Percentiles rank a stretch among this genome's conserved stretches.
phyloP scores from a whole-genome alignment of 2,329 filamentous ascomycete genomes.

The Colletotrichum orchidophilum region DNA sequence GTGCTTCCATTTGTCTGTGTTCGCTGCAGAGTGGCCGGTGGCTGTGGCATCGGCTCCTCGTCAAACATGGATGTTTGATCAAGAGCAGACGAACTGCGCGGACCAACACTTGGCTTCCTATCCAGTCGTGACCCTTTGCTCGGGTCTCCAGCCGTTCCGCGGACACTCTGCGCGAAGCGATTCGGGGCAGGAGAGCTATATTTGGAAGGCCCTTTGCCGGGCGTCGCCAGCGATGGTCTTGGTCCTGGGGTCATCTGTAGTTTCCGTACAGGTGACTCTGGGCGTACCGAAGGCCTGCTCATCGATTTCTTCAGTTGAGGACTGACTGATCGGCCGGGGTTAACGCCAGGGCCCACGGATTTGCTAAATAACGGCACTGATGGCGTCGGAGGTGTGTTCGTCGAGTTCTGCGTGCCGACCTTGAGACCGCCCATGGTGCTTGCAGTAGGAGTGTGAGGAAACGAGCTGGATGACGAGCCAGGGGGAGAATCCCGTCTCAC shows the following conservation, averaged over 20 bases:
- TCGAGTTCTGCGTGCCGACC: constrained; percentile 64
- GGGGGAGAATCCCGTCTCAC: constrained; percentile 70
- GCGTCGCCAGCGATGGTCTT: constrained; percentile 66
- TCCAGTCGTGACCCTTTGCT: constrained; percentile 63
- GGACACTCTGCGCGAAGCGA: constrained; percentile 71
- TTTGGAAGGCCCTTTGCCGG: constrained; percentile 60
- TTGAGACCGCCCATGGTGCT: constrained; percentile 65
- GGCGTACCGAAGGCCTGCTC: constrained; percentile 79
- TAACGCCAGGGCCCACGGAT: constrained; percentile 80
- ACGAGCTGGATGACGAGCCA: constrained; percentile 58
- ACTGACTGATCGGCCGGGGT: constrained; percentile 74
- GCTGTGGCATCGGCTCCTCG: constrained; percentile 62
- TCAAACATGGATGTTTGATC: constrained; percentile 58
- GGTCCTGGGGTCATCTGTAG: constrained; percentile 69
- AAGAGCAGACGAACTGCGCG: constrained; percentile 69
- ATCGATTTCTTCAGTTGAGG: constrained; percentile 73
- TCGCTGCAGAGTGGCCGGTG: constrained; percentile 61
- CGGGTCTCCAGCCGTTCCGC: constrained; percentile 69
- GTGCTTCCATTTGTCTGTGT: constrained; percentile 63
- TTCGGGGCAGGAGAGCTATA: constrained; percentile 71
- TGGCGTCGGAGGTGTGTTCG: constrained; percentile 71
- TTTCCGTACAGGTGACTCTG: constrained; percentile 85
- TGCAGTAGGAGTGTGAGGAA: constrained; percentile 76
- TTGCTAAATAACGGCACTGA: constrained; percentile 85
- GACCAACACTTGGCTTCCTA: constrained; percentile 61